A percentile compares a stretch with the other conserved stretches of the same genome.
Conservation (phyloP, 768 basidiomycete genomes). For the Daedaleopsis nitida region DNA sequence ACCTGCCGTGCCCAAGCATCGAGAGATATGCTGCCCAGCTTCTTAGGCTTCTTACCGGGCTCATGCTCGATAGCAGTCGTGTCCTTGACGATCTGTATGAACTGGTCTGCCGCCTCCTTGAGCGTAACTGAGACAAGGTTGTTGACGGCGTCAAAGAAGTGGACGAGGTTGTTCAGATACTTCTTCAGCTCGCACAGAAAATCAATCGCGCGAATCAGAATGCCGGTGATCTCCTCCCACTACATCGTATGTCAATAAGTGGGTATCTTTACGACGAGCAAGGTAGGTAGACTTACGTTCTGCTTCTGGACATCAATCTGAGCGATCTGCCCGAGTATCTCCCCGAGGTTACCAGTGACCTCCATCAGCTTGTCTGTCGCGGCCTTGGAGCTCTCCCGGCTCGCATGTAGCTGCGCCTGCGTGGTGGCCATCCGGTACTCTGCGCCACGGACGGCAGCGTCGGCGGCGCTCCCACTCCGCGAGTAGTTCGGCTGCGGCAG, state of each 20-base stretch:
- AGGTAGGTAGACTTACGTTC: background rate
- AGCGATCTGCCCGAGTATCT: constrained; percentile 1
- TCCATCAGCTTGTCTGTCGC: constrained; percentile 3
- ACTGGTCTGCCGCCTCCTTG: background rate
- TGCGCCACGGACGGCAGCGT: background rate
- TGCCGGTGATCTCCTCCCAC: constrained; percentile 3
- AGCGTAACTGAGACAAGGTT: constrained; percentile 3
- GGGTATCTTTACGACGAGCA: background rate
- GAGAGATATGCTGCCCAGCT: background rate
- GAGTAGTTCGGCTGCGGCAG: background rate
- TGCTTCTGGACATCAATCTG: background rate
- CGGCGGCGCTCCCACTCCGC: background rate
- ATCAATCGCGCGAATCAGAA: background rate
- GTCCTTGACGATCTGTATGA: constrained; percentile 5
- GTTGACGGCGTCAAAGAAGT: constrained; percentile 5
- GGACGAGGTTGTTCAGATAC: constrained; percentile 6
- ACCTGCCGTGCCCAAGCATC: constrained; percentile 4
- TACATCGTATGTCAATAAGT: background rate
- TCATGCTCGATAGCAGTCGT: background rate
- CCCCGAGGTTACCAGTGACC: background rate
- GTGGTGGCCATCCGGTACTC: background rate
- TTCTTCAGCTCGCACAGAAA: constrained; percentile 6
- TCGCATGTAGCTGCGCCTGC: constrained; percentile 3
- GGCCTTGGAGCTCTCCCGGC: constrained; percentile 1
- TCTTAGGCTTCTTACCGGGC: background rate